phyloP scores from a whole-genome alignment of 1,139 yeast genomes.

The Kluyveromyces sp. region DNA sequence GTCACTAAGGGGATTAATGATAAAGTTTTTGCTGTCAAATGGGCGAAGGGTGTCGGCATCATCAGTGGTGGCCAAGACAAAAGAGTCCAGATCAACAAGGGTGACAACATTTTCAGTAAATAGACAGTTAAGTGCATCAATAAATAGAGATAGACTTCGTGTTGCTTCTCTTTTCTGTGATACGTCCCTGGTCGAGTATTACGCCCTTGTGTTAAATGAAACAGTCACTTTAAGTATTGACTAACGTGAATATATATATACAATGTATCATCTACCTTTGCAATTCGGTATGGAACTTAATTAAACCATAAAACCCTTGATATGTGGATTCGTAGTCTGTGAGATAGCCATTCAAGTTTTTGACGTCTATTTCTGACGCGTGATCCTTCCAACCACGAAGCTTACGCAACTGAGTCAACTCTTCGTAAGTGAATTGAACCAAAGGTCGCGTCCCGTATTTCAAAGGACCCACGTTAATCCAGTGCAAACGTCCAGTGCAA shows the following conservation, averaged over 20 bases:
- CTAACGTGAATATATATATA: neutral
- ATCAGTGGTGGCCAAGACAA: constrained; percentile 94
- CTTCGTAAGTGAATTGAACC: constrained; percentile 64
- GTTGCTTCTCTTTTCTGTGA: too few relatives aligned
- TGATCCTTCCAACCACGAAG: constrained; percentile 60
- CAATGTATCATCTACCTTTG: constrained; percentile 5
- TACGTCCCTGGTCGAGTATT: too few relatives aligned
- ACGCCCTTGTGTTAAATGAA: too few relatives aligned
- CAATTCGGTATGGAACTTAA: constrained; percentile 35
- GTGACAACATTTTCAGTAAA: constrained; percentile 32
- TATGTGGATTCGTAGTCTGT: constrained; percentile 62
- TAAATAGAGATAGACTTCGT: neutral
- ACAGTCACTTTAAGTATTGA: neutral
- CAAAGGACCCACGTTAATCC: constrained; percentile 84
- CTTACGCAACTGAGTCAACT: constrained; percentile 44
- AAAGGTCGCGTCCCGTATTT: constrained; percentile 85
- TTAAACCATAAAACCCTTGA: constrained; percentile 70
- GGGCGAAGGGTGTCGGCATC: constrained; percentile 76
- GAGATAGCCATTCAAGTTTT: constrained; percentile 43
- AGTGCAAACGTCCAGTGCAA: constrained; percentile 41
- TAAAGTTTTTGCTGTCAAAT: constrained; percentile 80
- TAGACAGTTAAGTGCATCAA: constrained; percentile 3
- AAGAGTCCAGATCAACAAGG: constrained; percentile 77
- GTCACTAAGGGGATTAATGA: constrained; percentile 35
- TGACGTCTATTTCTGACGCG: constrained; percentile 30